These are phyloP conservation scores for Stemphylium beticola DNA, from an alignment of 2,329 filamentous ascomycete genomes.

Conservation along the genomic window DNA sequence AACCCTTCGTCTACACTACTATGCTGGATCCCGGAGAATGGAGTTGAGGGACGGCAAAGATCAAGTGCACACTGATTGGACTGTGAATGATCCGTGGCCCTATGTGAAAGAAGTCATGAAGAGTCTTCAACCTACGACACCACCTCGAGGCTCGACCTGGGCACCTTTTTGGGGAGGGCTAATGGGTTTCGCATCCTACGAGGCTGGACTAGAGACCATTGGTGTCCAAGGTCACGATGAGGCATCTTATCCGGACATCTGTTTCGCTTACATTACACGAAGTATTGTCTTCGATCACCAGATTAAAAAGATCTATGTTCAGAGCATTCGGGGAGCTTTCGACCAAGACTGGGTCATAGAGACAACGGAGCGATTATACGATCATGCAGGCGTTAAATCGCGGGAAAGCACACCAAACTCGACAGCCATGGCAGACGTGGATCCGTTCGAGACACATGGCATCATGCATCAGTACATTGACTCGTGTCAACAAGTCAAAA, in stretches of 20 bases:
- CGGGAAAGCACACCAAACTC: constrained; percentile 38
- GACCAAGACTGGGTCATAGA: constrained; percentile 57
- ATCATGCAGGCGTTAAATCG: constrained; percentile 38
- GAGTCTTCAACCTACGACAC: constrained; percentile 36
- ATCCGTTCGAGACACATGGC: constrained; percentile 42
- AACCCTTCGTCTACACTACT: constrained; percentile 51
- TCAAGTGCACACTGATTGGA: constrained; percentile 34
- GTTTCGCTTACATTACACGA: constrained; percentile 75
- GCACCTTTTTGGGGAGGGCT: constrained; percentile 81
- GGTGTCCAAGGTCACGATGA: constrained; percentile 54
- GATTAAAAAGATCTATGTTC: constrained; percentile 66
- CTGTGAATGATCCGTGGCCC: constrained; percentile 45
- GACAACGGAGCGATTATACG: constrained; percentile 36
- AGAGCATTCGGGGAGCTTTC: constrained; percentile 63
- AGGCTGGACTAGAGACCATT: constrained; percentile 73
- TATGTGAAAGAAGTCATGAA: constrained; percentile 51
- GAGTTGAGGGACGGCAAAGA: constrained; percentile 40
- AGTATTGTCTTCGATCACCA: constrained; percentile 80
- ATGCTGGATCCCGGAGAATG: constrained; percentile 31
- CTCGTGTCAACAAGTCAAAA: constrained; percentile 24
- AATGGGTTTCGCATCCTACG: constrained; percentile 84
- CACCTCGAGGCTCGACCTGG: constrained; percentile 36
- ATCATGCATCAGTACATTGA: constrained; percentile 37
- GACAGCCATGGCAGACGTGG: constrained; percentile 27
- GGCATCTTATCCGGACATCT: constrained; percentile 66